Percentiles rank a stretch among this genome's conserved stretches.
These are phyloP conservation scores for Megacollybia marginata DNA, from an alignment of 768 basidiomycete genomes.

Conservation along the genomic window DNA sequence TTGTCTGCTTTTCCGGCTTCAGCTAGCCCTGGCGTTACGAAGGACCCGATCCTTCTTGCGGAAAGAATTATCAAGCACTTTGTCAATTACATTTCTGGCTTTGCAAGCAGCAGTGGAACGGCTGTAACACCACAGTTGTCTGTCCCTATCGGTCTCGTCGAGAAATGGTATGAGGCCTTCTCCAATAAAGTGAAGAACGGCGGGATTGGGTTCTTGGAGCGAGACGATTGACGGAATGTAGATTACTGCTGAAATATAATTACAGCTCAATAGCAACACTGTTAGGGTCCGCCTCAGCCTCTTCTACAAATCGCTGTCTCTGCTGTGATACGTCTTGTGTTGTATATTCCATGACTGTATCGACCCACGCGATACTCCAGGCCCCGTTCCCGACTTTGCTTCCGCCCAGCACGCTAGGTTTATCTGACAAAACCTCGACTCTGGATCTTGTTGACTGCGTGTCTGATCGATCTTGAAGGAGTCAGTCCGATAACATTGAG, in stretches of 20 bases:
- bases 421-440: slow-evolving; percentile 52
- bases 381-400: slow-evolving; percentile 71
- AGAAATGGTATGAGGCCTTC: slow-evolving; percentile 69
- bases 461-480: slow-evolving; percentile 55
- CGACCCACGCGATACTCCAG: slow-evolving; percentile 78
- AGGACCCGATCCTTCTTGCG: slow-evolving; percentile 50
- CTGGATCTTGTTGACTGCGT: slow-evolving; percentile 66
- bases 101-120: slow-evolving; percentile 32
- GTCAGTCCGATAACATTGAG: not conserved
- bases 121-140: slow-evolving; percentile 39
- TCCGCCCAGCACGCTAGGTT: slow-evolving; percentile 51
- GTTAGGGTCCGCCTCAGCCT: not conserved
- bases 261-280: not conserved
- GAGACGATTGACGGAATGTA: slow-evolving; percentile 20
- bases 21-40: slow-evolving; percentile 14
- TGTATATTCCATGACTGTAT: slow-evolving; percentile 40
- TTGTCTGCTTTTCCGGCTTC: slow-evolving; percentile 37
- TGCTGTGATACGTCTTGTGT: slow-evolving; percentile 2
- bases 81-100: slow-evolving; percentile 69
- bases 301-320: slow-evolving; percentile 7
- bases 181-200: slow-evolving; percentile 48
- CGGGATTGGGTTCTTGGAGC: slow-evolving; percentile 59
- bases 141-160: slow-evolving; percentile 56
- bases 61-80: slow-evolving; percentile 69
- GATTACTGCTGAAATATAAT: no score